A percentile compares a stretch with the other conserved stretches of the same genome.
phyloP scores from a whole-genome alignment of 352 stramenopile genomes.

The Phytophthora lateralis region DNA sequence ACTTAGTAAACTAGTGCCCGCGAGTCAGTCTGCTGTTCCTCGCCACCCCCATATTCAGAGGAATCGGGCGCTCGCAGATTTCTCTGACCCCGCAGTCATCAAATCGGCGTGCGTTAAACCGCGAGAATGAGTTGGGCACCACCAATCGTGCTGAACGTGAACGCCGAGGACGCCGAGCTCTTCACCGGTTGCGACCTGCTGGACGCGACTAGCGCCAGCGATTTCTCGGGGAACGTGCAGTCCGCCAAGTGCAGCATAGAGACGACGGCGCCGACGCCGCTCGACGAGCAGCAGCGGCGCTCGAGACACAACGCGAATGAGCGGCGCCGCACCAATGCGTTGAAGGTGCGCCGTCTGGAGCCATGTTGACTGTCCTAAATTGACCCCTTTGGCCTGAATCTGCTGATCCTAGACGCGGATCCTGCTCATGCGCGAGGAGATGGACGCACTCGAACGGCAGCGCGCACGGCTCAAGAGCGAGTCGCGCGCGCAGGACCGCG shows the following conservation, averaged over 20 bases:
- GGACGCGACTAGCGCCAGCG: not conserved
- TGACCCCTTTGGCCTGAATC: not conserved
- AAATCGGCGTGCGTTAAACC: conserved; percentile 16
- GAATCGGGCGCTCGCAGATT: conserved; percentile 1
- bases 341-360: conserved; percentile 35
- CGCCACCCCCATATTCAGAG: conserved; percentile 4
- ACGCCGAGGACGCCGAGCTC: conserved; percentile 18
- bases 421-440: conserved; percentile 49
- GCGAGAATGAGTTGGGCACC: conserved; percentile 27
- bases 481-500: conserved; percentile 16
- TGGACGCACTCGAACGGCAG: conserved; percentile 51
- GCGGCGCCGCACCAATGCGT: conserved; percentile 55
- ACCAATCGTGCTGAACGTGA: conserved; percentile 29
- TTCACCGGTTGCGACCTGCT: conserved; percentile 15
- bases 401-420: conserved; percentile 39
- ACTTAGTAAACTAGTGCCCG: too few relatives aligned
- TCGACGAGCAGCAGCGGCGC: conserved; percentile 46
- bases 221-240: conserved; percentile 9
- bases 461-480: conserved; percentile 45
- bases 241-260: conserved; percentile 28
- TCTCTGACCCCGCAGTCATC: conserved; percentile 31
- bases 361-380: not conserved
- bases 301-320: conserved; percentile 71
- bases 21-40: not conserved
- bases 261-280: conserved; percentile 11